A percentile compares a stretch with the other conserved stretches of the same genome.
These are phyloP conservation scores for Annulohypoxylon moriforme DNA, from an alignment of 495 filamentous ascomycete genomes.

Conservation along the genomic window DNA sequence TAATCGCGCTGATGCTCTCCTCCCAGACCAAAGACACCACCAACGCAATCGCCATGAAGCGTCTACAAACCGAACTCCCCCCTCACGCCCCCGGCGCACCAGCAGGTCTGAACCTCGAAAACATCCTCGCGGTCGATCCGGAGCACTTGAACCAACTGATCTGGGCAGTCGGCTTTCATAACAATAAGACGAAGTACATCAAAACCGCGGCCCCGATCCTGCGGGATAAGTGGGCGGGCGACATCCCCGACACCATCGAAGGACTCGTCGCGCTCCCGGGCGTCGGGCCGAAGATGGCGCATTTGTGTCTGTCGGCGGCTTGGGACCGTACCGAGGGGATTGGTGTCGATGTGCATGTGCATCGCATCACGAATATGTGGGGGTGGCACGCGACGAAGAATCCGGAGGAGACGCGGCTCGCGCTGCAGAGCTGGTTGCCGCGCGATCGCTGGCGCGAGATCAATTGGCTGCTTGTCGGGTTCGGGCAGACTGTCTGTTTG, in stretches of 20 bases:
- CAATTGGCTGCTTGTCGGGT: conserved; percentile 89
- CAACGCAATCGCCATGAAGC: conserved; percentile 84
- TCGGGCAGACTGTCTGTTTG: conserved; percentile 87
- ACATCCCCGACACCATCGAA: conserved; percentile 85
- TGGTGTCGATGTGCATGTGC: conserved; percentile 75
- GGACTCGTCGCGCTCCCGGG: conserved; percentile 85
- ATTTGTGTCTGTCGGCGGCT: conserved; percentile 81
- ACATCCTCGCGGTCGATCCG: conserved; percentile 79
- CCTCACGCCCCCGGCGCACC: conserved; percentile 51
- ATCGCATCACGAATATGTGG: conserved; percentile 97
- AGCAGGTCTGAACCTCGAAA: conserved; percentile 75
- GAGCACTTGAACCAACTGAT: conserved; percentile 82
- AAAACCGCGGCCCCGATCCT: conserved; percentile 80
- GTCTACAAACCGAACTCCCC: conserved; percentile 79
- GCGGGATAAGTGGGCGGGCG: conserved; percentile 71
- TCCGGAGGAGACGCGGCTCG: conserved; percentile 85
- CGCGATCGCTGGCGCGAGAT: conserved; percentile 93
- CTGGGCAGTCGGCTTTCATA: conserved; percentile 89
- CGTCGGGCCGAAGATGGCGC: conserved; percentile 98
- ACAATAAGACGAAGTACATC: conserved; percentile 92
- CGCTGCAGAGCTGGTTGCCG: conserved; percentile 86
- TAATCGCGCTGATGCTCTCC: conserved; percentile 95
- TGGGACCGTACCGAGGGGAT: conserved; percentile 71
- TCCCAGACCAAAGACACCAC: conserved; percentile 97
- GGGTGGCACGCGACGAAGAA: conserved; percentile 84